Conservation (phyloP, 2,329 filamentous ascomycete species). For the Talaromyces rugulosus region DNA sequence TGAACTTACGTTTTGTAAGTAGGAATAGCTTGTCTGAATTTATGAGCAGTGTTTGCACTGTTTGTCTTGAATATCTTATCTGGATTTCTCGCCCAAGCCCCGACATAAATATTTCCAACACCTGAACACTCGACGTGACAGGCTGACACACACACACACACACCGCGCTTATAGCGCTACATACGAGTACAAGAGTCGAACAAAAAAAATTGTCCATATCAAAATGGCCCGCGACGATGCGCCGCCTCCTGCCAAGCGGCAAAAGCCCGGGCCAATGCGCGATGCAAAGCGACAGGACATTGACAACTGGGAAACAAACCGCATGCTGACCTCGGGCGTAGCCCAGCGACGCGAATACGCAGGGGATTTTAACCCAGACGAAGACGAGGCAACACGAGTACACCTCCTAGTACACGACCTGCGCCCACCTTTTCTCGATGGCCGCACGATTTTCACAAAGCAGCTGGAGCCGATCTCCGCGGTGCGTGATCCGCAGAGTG, state of each 20-base stretch:
- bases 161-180: not conserved
- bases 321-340: constrained; percentile 94
- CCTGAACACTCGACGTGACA: not conserved
- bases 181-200: not conserved
- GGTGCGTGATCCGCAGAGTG: constrained; percentile 88
- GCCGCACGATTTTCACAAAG: constrained; percentile 93
- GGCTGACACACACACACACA: too few species aligned
- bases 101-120: not conserved
- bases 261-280: constrained; percentile 33
- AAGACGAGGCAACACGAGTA: constrained; percentile 83
- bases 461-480: constrained; percentile 93
- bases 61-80: constrained; percentile 16
- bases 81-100: not conserved
- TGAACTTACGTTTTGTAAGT: not conserved
- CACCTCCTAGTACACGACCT: constrained; percentile 92
- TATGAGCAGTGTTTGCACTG: constrained; percentile 11
- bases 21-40: too few species aligned
- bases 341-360: constrained; percentile 82
- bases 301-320: constrained; percentile 97
- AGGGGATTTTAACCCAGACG: constrained; percentile 73
- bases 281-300: constrained; percentile 77
- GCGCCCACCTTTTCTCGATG: constrained; percentile 89
- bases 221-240: constrained; percentile 32
- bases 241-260: constrained; percentile 35
- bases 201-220: not conserved